These are phyloP conservation scores for Rhododendron mucronatum DNA, from an alignment of 148 eudicot genomes.

Conservation along the genomic window DNA sequence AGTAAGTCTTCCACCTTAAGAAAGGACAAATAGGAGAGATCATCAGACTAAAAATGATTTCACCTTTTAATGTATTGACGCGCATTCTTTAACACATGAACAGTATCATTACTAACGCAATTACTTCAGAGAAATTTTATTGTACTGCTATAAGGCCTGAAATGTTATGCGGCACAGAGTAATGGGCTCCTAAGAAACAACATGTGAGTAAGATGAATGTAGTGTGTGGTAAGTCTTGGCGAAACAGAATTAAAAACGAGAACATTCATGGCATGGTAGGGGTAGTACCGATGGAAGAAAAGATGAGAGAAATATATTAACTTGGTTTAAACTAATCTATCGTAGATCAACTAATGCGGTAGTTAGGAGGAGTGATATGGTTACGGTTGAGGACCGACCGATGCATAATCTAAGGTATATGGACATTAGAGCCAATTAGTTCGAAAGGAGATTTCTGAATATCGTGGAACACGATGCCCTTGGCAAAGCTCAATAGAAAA, in stretches of 20 bases:
- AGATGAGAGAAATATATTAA: background rate
- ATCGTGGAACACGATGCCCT: too few relatives aligned
- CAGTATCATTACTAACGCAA: background rate
- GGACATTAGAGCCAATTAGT: too few relatives aligned
- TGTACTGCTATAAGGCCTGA: background rate
- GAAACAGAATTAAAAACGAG: background rate
- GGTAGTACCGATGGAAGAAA: background rate
- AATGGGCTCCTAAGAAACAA: background rate
- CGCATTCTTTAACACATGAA: background rate
- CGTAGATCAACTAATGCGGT: too few relatives aligned
- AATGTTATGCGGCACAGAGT: background rate
- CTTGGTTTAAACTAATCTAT: background rate
- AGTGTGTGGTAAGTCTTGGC: background rate
- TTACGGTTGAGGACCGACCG: too few relatives aligned
- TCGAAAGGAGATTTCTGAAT: too few relatives aligned
- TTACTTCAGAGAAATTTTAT: background rate
- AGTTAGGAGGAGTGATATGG: too few relatives aligned
- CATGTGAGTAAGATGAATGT: background rate
- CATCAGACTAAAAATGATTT: background rate
- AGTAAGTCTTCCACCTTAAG: constrained; percentile 50
- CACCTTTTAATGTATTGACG: background rate
- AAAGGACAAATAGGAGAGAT: background rate
- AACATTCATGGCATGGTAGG: background rate
- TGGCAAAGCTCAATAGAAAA: too few relatives aligned
- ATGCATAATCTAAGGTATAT: too few relatives aligned